Base-by-base conservation (phyloP, 805 yeast genomes). In the Saturnispora zaruensis region DNA sequence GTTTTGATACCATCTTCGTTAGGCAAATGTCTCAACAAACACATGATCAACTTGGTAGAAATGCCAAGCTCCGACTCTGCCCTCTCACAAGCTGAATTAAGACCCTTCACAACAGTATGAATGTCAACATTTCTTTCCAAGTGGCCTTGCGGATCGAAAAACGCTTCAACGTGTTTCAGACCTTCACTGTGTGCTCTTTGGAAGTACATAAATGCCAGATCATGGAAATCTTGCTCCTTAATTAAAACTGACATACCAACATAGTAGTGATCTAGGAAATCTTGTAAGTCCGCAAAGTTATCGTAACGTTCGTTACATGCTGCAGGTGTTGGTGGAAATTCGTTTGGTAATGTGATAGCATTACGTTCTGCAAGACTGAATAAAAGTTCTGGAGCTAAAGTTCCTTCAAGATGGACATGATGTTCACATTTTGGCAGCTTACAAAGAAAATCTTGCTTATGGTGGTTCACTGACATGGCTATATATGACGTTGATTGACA, bases 341-440 rank as follows among this genome's bases (percentile, higher is more conserved):
- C 68, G 2, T 63, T 74, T 16, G 96, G 95, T 34, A 87, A 68
- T 18, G 61, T 51, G 50, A 86, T 73, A 33, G 68, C 65, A 68
- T 85, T 84, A 67, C 87, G 76, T 59, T 75, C 67, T 0, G 91
- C 89, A 50, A 86, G 69, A 47, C 78, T 76, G 66, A 84, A 83
- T 51, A 86, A 69, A 34, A 85, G 72, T 45, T 78, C 77, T n/a
- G 95, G 93, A 53, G 82, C 85, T 50, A 86, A 65, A 38, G 95
- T 84, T 32, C 95, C 95, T 69, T 86, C 95, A 42, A 87, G 64
- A 66, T 87, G 95, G 53, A 86, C 77, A 62, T 87, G 95, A 63
- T 86, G 91, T 65, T 87, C 95, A 70, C 93, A 86, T 66, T 87
- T 87, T 51, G 95, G 95, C 46, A 87, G 70, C 57, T 82, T 91